Conservation (phyloP, 495 filamentous ascomycete species). For the Cetradonia linearis region DNA sequence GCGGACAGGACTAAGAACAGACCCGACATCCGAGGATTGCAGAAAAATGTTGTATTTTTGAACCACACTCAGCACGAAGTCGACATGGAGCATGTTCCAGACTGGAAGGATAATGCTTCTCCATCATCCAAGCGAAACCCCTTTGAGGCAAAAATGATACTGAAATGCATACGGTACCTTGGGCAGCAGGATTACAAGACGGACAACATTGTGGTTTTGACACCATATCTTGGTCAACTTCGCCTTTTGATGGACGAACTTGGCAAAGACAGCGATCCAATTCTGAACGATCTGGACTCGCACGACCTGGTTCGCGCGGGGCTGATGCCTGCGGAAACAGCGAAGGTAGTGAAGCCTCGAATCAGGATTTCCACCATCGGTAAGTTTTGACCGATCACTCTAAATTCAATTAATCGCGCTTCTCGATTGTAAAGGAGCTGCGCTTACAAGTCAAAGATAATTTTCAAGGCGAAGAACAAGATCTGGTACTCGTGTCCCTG, state of each 20-base stretch:
- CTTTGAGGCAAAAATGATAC: conserved; percentile 58
- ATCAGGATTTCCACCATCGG: conserved; percentile 59
- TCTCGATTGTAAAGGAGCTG: too few species aligned
- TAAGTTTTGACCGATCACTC: too few species aligned
- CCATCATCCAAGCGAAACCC: conserved; percentile 49
- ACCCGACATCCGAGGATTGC: conserved; percentile 46
- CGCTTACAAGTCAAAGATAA: conserved; percentile 47
- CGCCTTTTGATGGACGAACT: conserved; percentile 45
- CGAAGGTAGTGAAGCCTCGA: conserved; percentile 39
- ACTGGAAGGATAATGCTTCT: conserved; percentile 41
- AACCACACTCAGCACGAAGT: conserved; percentile 49
- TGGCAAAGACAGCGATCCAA: conserved; percentile 45
- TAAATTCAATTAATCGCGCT: too few species aligned
- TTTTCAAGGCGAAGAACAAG: conserved; percentile 71
- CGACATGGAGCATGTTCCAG: conserved; percentile 32
- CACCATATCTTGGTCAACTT: conserved; percentile 66
- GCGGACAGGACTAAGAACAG: conserved; percentile 42
- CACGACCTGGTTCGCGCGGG: conserved; percentile 58
- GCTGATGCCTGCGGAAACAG: conserved; percentile 43
- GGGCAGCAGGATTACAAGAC: conserved; percentile 67
- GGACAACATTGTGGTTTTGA: conserved; percentile 57
- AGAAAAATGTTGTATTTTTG: conserved; percentile 54
- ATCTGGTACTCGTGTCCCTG: conserved; percentile 52
- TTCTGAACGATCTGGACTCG: conserved; percentile 62
- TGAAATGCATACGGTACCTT: conserved; percentile 60